phyloP scores from a whole-genome alignment of 2,329 filamentous ascomycete species.

The Hymenoscyphus linearis region DNA sequence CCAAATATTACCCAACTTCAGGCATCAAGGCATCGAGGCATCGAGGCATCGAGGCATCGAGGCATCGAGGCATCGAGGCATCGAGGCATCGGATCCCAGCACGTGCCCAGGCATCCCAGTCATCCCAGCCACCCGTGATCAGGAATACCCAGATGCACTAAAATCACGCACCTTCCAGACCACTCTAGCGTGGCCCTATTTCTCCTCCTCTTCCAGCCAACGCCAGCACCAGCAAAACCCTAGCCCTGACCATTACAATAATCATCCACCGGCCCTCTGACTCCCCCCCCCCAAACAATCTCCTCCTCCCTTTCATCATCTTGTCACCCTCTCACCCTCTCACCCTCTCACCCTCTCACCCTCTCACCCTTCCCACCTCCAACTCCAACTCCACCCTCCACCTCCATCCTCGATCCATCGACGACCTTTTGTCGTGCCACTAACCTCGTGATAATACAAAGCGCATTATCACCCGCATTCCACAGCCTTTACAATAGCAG shows the following conservation, averaged over 20 bases:
- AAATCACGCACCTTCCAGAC: background rate
- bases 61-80: too few species aligned
- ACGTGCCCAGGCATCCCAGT: too few species aligned
- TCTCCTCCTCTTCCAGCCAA: background rate
- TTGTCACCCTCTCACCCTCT: too few species aligned
- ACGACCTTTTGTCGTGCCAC: constrained; percentile 18
- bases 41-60: too few species aligned
- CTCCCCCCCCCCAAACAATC: background rate
- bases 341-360: too few species aligned
- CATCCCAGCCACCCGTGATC: background rate
- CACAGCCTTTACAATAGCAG: constrained; percentile 14
- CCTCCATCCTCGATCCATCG: background rate
- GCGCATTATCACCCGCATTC: background rate
- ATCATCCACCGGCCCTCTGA: background rate
- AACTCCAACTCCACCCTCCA: background rate
- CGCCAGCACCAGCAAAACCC: background rate
- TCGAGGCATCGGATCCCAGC: too few species aligned
- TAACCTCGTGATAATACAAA: constrained; percentile 18
- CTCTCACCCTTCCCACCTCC: background rate
- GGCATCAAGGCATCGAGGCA: too few species aligned
- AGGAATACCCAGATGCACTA: background rate
- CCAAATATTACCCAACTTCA: too few species aligned
- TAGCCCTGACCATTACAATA: background rate
- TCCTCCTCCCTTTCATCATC: background rate
- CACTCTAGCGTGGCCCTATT: background rate